Evolutionary conservation across 257 asterid species (phyloP).

Genomic region (Fraxinus anomala): DNA sequence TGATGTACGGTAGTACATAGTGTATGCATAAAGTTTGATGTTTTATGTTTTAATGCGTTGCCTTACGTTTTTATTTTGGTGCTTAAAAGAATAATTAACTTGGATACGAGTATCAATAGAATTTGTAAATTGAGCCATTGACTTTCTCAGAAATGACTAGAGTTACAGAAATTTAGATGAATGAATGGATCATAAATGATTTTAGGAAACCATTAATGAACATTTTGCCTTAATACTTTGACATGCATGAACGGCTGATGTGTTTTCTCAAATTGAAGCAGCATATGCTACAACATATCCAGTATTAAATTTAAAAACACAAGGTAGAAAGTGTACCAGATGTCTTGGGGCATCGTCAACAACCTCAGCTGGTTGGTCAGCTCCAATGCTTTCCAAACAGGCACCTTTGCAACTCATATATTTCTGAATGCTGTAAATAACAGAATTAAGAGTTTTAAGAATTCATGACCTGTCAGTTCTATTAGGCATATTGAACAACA

Average conservation of each 20-base stretch:
- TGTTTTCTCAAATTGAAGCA: background rate
- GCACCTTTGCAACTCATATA: slow-evolving; percentile 81
- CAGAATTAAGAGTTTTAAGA: slow-evolving; percentile 20
- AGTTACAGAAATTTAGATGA: background rate
- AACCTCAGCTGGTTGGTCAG: slow-evolving; percentile 97
- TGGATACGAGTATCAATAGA: background rate
- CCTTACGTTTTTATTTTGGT: no score
- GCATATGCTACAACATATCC: background rate
- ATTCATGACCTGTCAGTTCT: background rate
- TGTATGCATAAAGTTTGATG: slow-evolving; percentile 24
- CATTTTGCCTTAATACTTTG: background rate
- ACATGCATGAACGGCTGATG: background rate
- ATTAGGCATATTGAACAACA: slow-evolving; percentile 9
- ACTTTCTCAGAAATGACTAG: background rate
- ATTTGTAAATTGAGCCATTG: background rate
- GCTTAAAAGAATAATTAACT: background rate
- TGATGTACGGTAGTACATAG: slow-evolving; percentile 10
- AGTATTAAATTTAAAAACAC: slow-evolving; percentile 4
- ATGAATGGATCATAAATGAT: background rate
- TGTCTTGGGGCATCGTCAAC: slow-evolving; percentile 76
- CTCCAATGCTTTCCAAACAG: slow-evolving; percentile 74
- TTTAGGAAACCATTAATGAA: background rate
- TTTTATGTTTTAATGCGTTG: background rate
- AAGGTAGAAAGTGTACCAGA: slow-evolving; percentile 49
- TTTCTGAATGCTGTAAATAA: slow-evolving; percentile 55